Evolutionary conservation across 139 green algal genomes (phyloP).

Genomic region (Haematococcus lacustris): DNA sequence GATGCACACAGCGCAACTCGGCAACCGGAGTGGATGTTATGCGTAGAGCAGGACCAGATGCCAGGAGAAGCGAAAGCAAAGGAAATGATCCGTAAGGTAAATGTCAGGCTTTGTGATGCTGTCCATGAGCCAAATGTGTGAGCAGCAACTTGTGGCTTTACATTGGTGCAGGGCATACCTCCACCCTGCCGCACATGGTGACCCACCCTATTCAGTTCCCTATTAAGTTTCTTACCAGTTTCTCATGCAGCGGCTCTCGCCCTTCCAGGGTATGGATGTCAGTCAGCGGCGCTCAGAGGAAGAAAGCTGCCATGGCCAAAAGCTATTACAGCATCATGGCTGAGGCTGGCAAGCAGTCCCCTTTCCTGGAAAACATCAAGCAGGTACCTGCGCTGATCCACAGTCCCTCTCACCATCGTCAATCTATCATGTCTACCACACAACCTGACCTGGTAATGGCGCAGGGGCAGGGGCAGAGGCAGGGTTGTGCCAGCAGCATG

Average conservation of each 20-base stretch:
- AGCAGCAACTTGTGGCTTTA: background rate
- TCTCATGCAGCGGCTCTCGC: slow-evolving; percentile 26
- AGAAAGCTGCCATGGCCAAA: slow-evolving; percentile 19
- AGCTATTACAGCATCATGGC: slow-evolving; percentile 59
- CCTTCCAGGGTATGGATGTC: slow-evolving; percentile 9
- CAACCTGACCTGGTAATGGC: background rate
- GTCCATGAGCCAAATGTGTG: background rate
- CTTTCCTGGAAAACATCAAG: slow-evolving; percentile 50
- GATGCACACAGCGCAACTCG: slow-evolving; percentile 9
- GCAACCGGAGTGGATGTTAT: slow-evolving; percentile 15
- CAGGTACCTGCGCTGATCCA: too few relatives aligned
- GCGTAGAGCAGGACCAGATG: slow-evolving; percentile 27
- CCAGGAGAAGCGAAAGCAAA: slow-evolving; percentile 38
- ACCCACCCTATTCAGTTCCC: slow-evolving; percentile 33
- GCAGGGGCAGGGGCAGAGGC: background rate
- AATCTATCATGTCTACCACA: background rate
- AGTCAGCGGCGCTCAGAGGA: slow-evolving; percentile 7
- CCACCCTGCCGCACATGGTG: slow-evolving; percentile 37
- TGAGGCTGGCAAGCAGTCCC: slow-evolving; percentile 31
- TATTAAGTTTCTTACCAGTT: background rate
- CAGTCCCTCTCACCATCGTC: slow-evolving; percentile 15
- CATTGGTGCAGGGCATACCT: slow-evolving; percentile 40
- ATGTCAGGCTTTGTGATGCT: background rate
- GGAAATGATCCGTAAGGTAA: slow-evolving; percentile 41
- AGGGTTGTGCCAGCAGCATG: background rate